Base-by-base conservation (phyloP, 768 basidiomycete species). In the Strobilomyces confusus region DNA sequence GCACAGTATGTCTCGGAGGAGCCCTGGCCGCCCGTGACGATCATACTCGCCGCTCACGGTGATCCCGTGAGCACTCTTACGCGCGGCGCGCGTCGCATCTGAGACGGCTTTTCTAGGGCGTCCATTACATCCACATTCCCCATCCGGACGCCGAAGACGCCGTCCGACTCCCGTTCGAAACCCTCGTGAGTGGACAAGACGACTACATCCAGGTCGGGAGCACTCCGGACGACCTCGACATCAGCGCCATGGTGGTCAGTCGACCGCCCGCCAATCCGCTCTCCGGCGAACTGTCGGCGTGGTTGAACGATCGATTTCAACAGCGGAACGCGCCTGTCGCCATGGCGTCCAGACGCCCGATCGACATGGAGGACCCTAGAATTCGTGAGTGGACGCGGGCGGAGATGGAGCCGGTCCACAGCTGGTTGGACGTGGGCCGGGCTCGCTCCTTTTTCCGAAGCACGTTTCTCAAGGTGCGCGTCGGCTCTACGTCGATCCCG, bases 1-100 rank as follows among this genome's bases (percentile, higher is more conserved):
- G 75, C 73, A 19, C 77, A 77, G 58, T 86, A 84, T 60, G 59
- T 75, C 46, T 58, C 66, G 8, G 42, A 53, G 7, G 51, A 61
- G 14, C 65, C 62, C 25, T 69, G 65, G 55, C 63, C 63, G 1
- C 58, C 62, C 5, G 54, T 71, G 30, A 72, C 70, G 4, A 48
- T 70, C 2, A 55, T 72, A 49, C 29, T 65, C 34, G 50, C 66
- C 8, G 70, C 69, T 30, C 59, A 72, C 46, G 17, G 49, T 26
- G 52, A 59, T 30, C 62, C 65, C 4, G 70, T 70, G 34, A 52
- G 69, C 52, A 4, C 9, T n/a, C 7, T 26, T 5, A 1, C 11
- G 25, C 7, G 20, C 32, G 43, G 42, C 19, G 3, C 36, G 42
- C 40, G 40, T 13, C 22, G 15, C 26, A 44, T 48, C 51, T 20